phyloP scores from a whole-genome alignment of 176 grass and related monocot species.

The Eremochloa ophiuroides region DNA sequence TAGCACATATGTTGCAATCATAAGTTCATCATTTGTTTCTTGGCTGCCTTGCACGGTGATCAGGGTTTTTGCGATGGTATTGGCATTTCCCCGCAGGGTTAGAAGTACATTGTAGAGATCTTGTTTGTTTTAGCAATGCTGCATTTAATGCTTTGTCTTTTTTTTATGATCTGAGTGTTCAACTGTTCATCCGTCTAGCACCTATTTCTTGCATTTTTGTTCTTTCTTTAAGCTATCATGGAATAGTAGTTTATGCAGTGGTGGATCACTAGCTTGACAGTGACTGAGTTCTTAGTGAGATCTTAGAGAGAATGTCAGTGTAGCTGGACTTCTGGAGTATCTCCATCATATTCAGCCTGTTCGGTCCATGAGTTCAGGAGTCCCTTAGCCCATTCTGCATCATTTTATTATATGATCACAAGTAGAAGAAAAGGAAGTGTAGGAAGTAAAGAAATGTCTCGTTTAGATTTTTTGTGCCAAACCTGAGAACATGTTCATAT shows the following conservation, averaged over 20 bases:
- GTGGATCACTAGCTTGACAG: constrained; percentile 16
- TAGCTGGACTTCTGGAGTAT: background rate
- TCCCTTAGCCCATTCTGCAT: background rate
- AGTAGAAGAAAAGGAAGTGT: background rate
- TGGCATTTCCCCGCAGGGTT: constrained; percentile 22
- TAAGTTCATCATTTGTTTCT: constrained; percentile 25
- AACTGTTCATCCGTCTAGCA: constrained; percentile 23
- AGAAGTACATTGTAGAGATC: constrained; percentile 29
- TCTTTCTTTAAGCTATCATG: background rate
- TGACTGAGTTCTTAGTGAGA: background rate
- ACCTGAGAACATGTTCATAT: constrained; percentile 6
- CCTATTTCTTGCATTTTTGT: constrained; percentile 30
- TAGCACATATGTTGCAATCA: constrained; percentile 4
- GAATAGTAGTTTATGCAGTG: constrained; percentile 19
- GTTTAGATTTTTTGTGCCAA: background rate
- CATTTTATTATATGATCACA: constrained; percentile 1
- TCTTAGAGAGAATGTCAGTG: no score
- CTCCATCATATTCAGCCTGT: background rate
- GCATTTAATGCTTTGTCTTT: constrained; percentile 31
- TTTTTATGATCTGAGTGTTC: constrained; percentile 34
- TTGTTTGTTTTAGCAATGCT: constrained; percentile 25
- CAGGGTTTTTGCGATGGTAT: background rate
- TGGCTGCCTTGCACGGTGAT: constrained; percentile 11
- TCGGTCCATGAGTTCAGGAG: background rate
- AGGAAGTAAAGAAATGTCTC: background rate